Percentiles rank a stretch among this genome's conserved stretches.
These are phyloP conservation scores for Auriculariales sp. DNA, from an alignment of 768 basidiomycete genomes.

Conservation along the genomic window DNA sequence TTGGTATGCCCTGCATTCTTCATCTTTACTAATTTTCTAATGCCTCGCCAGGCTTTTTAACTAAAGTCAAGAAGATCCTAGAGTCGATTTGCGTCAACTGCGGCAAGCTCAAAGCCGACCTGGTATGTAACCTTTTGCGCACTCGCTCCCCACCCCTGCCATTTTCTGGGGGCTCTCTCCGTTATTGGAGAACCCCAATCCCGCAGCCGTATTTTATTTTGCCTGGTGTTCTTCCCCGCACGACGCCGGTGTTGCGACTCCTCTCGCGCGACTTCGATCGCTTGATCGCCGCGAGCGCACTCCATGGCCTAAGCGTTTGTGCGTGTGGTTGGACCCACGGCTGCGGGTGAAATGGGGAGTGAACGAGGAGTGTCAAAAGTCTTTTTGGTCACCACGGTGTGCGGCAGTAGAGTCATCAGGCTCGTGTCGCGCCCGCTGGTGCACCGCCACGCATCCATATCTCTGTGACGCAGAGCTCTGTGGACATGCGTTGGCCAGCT, in stretches of 20 bases:
- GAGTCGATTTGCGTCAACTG: conserved; percentile 98
- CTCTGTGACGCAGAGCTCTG: conserved; percentile 61
- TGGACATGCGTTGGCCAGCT: conserved; percentile 9
- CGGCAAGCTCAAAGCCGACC: conserved; percentile 93
- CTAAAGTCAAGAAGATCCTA: conserved; percentile 99
- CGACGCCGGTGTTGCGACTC: conserved; percentile 49
- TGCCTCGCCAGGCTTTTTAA: conserved; percentile 59
- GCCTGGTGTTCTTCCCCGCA: conserved; percentile 79
- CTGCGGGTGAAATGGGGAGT: conserved; percentile 94
- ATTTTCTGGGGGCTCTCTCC: conserved; percentile 99
- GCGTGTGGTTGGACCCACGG: conserved; percentile 76
- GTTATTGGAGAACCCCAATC: conserved; percentile 88
- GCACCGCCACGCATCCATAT: conserved; percentile 29
- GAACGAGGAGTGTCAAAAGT: conserved; percentile 85
- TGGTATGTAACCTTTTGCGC: conserved; percentile 82
- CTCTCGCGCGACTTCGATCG: conserved; percentile 87
- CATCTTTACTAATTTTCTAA: neutral
- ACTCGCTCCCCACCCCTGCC: conserved; percentile 77
- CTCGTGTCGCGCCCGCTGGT: no score
- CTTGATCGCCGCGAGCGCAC: conserved; percentile 78
- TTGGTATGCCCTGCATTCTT: conserved; percentile 38
- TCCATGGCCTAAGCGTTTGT: no score
- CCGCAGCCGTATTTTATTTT: conserved; percentile 59
- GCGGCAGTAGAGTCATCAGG: no score
- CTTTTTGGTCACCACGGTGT: conserved; percentile 11